Evolutionary conservation across 768 basidiomycete genomes (phyloP).

Genomic region (Suillus weaverae): DNA sequence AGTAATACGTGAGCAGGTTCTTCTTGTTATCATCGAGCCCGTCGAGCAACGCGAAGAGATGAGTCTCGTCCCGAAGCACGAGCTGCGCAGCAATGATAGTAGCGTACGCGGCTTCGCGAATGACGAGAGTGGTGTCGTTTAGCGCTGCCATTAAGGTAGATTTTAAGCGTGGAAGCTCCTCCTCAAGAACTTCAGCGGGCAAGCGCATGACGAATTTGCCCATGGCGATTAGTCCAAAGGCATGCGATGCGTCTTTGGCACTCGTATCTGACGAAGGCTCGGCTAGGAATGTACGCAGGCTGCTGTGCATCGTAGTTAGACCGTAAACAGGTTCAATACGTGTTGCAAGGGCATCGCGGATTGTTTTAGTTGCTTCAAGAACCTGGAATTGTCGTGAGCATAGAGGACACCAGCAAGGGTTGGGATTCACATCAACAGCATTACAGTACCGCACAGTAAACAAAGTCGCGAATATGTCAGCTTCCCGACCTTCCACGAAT

Average conservation of each 20-base stretch:
- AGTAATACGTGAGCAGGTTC: conserved; percentile 84
- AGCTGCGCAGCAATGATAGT: conserved; percentile 83
- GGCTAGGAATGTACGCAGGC: conserved; percentile 61
- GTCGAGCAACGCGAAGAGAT: conserved; percentile 77
- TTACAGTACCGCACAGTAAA: conserved; percentile 74
- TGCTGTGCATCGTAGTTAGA: conserved; percentile 78
- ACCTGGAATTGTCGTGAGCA: conserved; percentile 47
- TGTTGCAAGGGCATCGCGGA: conserved; percentile 71
- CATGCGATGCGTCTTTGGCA: conserved; percentile 65
- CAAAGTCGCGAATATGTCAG: conserved; percentile 69
- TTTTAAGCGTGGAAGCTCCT: conserved; percentile 79
- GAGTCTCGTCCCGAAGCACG: conserved; percentile 79
- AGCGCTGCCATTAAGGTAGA: conserved; percentile 68
- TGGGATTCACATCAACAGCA: conserved; percentile 58
- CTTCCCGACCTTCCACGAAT: conserved; percentile 78
- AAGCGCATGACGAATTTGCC: conserved; percentile 82
- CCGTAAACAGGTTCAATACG: conserved; percentile 84
- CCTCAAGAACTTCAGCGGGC: conserved; percentile 82
- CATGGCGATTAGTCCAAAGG: conserved; percentile 81
- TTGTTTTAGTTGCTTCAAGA: conserved; percentile 77
- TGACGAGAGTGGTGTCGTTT: conserved; percentile 73
- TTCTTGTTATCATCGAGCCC: conserved; percentile 89
- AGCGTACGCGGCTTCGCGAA: conserved; percentile 82
- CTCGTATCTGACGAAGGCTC: conserved; percentile 52
- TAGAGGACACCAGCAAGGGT: neutral